Evolutionary conservation across 2,329 filamentous ascomycete species (phyloP), one percentile per base, ranked within the genome.

Genomic region (Xylariaceae sp.): DNA sequence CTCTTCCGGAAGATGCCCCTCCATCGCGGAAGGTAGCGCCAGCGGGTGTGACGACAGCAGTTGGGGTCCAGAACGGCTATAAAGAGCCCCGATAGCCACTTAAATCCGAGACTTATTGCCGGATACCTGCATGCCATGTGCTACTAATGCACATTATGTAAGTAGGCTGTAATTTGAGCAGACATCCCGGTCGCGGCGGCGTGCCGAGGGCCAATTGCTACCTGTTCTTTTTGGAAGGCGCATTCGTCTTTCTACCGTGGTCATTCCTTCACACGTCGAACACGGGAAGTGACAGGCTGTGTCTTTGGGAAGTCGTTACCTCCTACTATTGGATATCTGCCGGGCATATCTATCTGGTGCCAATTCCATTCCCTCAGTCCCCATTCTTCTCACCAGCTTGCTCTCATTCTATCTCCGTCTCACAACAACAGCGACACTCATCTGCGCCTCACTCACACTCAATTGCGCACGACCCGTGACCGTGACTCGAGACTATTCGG

Each of bases 381-480:
- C n/a, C 8, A 13, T 47, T 17, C 60, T 49, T 60, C 44, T 58
- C 34, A 13, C 50, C n/a, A n/a, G n/a, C n/a, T n/a, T n/a, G n/a
- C n/a, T n/a, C n/a, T n/a, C n/a, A n/a, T n/a, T n/a, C n/a, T n/a
- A n/a, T 51, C 37, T 55, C 42, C 34, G 49, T 30, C 37, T 48
- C 39, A 2, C 34, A n/a, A 18, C 45, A n/a, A 23, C 37, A 23
- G 4, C 23, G 5, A 23, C 4, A 3, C 5, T 23, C 23, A 23
- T 15, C 17, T 49, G n/a, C 47, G 30, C 23, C n/a, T 30, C 23
- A 30, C 37, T 15, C 37, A 44, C 10, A 52, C 47, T 51, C 54
- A 15, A 57, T 57, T 59, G 42, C 60, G 11, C 51, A 42, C 50
- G 54, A 44, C 55, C 44, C 42, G 53, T 54, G 37, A 55, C 18